Evolutionary conservation across 1,284 basidiomycete genomes (phyloP).

Genomic region (Boletellus deceptivus): DNA sequence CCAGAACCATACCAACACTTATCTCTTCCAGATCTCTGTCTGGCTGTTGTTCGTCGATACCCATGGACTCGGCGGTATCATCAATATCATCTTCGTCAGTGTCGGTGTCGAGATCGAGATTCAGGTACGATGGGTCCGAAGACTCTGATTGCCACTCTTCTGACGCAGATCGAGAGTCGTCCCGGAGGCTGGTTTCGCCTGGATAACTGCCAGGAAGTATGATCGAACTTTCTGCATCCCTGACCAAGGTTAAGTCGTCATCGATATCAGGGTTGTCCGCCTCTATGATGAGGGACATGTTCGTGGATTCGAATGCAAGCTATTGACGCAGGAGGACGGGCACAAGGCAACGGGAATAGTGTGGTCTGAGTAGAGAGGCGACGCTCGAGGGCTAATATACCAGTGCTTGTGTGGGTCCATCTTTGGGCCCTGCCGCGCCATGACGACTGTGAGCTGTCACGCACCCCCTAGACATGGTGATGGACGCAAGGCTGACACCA

Average conservation of each 20-base stretch:
- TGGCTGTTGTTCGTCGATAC: constrained; percentile 10
- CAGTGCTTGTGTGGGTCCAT: constrained; percentile 19
- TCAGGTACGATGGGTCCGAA: constrained; percentile 22
- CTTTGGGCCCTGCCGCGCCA: constrained; percentile 3
- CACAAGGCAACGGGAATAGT: not conserved
- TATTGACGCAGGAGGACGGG: not conserved
- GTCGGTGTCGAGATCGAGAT: constrained; percentile 16
- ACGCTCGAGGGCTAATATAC: constrained; percentile 10
- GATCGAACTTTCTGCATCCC: constrained; percentile 13
- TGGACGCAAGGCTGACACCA: constrained; percentile 23
- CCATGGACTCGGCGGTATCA: constrained; percentile 13
- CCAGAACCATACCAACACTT: not conserved
- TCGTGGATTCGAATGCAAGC: not conserved
- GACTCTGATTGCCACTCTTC: constrained; percentile 19
- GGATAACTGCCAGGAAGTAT: constrained; percentile 5
- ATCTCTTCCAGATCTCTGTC: constrained; percentile 20
- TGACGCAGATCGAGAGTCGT: not conserved
- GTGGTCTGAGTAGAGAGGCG: not conserved
- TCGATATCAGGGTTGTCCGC: constrained; percentile 11
- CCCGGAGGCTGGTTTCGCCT: constrained; percentile 2
- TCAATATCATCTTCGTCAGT: constrained; percentile 15
- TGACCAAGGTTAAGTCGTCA: constrained; percentile 6
- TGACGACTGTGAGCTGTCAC: constrained; percentile 1
- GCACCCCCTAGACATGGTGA: constrained; percentile 20
- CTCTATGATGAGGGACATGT: constrained; percentile 22